Evolutionary conservation across 768 basidiomycete genomes (phyloP).

Genomic region (Pleurotus djamor): DNA sequence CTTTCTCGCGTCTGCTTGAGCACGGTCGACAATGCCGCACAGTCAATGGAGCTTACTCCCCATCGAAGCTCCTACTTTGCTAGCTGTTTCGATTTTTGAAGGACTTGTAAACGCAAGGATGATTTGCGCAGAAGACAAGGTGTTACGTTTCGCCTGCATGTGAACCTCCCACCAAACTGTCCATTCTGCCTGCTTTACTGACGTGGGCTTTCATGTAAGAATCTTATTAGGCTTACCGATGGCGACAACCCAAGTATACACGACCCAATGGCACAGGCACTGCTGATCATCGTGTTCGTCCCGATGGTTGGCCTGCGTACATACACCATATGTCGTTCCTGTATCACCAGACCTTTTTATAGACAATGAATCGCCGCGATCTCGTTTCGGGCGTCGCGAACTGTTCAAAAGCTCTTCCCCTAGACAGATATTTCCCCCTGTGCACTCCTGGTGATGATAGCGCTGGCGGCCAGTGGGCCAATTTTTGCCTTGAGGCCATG

Average conservation of each 20-base stretch:
- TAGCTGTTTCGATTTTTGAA: constrained; percentile 42
- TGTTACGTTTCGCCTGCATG: constrained; percentile 54
- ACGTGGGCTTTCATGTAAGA: constrained; percentile 23
- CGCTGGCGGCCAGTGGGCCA: no score
- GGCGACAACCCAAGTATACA: constrained; percentile 52
- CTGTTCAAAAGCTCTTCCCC: no score
- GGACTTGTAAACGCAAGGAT: constrained; percentile 32
- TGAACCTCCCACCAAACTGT: no score
- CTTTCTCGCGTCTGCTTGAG: constrained; percentile 57
- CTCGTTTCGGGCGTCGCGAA: background rate
- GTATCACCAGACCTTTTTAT: no score
- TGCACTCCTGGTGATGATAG: no score
- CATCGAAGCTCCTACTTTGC: constrained; percentile 34
- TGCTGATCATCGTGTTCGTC: constrained; percentile 30
- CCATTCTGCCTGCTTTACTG: background rate
- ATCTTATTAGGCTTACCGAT: constrained; percentile 62
- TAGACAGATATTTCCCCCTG: no score
- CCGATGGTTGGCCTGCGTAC: no score
- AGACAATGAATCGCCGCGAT: background rate
- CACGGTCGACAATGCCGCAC: constrained; percentile 38
- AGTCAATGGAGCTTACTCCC: constrained; percentile 31
- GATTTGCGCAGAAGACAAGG: constrained; percentile 36
- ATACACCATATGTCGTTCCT: no score
- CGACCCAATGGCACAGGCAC: constrained; percentile 65
- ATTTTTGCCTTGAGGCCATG: no score